A percentile compares a stretch with the other conserved stretches of the same genome.
These are phyloP conservation scores for Botrytis aclada DNA, from an alignment of 2,329 filamentous ascomycete genomes.

Conservation along the genomic window DNA sequence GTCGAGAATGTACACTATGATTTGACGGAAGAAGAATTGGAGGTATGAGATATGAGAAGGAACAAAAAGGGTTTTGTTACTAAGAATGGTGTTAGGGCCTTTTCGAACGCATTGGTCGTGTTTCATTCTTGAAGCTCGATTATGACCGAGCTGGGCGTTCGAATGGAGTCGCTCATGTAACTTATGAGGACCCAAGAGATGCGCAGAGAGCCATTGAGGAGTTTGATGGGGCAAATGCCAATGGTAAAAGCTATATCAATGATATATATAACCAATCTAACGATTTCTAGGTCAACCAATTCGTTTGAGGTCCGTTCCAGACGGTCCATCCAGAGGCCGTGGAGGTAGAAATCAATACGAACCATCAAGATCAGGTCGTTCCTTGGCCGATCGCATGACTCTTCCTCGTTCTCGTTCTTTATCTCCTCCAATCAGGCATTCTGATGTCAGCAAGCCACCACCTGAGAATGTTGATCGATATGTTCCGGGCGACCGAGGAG, in stretches of 20 bases:
- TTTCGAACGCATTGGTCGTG: conserved; percentile 72
- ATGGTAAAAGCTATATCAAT: conserved; percentile 50
- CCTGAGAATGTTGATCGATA: conserved; percentile 39
- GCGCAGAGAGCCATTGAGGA: conserved; percentile 72
- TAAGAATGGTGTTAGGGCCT: conserved; percentile 59
- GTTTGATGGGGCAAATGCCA: conserved; percentile 87
- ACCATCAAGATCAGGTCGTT: conserved; percentile 51
- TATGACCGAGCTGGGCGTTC: conserved; percentile 90
- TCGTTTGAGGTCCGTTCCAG: conserved; percentile 62
- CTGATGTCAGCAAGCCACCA: conserved; percentile 37
- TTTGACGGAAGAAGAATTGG: conserved; percentile 77
- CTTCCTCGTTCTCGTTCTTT: conserved; percentile 59
- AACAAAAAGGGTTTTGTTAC: neutral
- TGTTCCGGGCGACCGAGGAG: conserved; percentile 36
- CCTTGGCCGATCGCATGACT: conserved; percentile 61
- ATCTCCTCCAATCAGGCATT: conserved; percentile 45
- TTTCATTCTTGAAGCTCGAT: conserved; percentile 65
- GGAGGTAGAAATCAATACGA: conserved; percentile 55
- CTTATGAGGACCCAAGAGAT: conserved; percentile 68
- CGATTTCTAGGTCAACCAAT: conserved; percentile 68
- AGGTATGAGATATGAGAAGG: conserved; percentile 51
- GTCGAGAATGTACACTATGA: conserved; percentile 94
- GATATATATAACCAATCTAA: conserved; percentile 19
- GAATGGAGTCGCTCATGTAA: conserved; percentile 79
- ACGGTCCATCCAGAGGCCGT: conserved; percentile 42